These are phyloP conservation scores for Isoetes taiwanensis DNA, from an alignment of 75 land plant species.

Conservation along the genomic window DNA sequence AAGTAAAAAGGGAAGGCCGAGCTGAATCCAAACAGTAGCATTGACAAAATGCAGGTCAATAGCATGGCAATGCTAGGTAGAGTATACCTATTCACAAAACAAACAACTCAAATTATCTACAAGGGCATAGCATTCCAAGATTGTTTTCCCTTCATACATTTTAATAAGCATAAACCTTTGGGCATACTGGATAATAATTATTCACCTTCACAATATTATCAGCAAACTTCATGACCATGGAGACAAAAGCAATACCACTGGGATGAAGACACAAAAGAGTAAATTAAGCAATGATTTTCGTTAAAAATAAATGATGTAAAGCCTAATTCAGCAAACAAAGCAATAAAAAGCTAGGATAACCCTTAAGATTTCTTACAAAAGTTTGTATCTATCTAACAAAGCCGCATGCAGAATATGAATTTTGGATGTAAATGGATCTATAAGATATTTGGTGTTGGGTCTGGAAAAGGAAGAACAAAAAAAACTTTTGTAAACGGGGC, in stretches of 20 bases:
- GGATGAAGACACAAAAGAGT: not conserved
- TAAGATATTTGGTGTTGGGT: too few species aligned
- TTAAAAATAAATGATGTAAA: not conserved
- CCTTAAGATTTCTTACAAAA: too few species aligned
- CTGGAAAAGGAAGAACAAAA: too few species aligned
- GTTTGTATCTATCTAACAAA: too few species aligned
- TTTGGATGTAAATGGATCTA: too few species aligned
- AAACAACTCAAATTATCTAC: not conserved
- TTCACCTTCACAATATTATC: constrained; percentile 5
- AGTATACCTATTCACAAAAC: not conserved
- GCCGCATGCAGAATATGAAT: too few species aligned
- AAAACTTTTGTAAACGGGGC: too few species aligned
- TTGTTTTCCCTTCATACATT: not conserved
- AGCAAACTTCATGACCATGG: constrained; percentile 5
- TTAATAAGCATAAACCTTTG: not conserved
- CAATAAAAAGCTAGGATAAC: too few species aligned
- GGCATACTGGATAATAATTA: not conserved
- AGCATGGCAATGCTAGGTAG: constrained; percentile 1
- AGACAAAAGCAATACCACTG: constrained; percentile 19
- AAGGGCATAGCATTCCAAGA: not conserved
- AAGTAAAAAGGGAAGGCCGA: not conserved
- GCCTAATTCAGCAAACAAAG: too few species aligned
- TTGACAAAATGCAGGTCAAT: not conserved
- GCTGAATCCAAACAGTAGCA: not conserved
- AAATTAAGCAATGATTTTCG: not conserved